Evolutionary conservation across 2,329 filamentous ascomycete species (phyloP).

Genomic region (Ophiostoma piceae): DNA sequence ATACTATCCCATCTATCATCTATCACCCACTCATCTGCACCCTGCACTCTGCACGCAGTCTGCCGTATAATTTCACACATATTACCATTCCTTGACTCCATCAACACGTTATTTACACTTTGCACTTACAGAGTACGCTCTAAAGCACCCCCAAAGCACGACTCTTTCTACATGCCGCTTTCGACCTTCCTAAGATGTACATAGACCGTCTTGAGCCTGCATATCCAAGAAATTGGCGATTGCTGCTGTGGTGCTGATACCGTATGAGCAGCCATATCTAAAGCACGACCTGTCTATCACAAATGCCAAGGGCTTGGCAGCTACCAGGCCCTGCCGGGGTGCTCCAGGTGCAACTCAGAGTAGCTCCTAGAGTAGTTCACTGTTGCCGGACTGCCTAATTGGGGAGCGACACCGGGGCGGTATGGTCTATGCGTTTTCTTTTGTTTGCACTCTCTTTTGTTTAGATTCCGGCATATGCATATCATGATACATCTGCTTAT

Average conservation of each 20-base stretch:
- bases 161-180: constrained; percentile 5
- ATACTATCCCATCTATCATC: no score
- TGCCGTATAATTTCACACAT: no score
- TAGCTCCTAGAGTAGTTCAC: neutral
- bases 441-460: neutral
- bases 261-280: constrained; percentile 8
- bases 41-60: no score
- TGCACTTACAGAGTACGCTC: neutral
- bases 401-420: neutral
- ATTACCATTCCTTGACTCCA: no score
- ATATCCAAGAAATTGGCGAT: constrained; percentile 11
- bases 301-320: constrained; percentile 7
- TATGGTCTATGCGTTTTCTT: neutral
- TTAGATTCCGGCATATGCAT: neutral
- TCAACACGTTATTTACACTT: neutral
- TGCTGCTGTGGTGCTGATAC: neutral
- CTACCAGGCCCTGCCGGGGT: neutral
- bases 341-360: neutral
- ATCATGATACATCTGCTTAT: neutral
- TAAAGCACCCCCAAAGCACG: neutral
- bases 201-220: constrained; percentile 5
- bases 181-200: constrained; percentile 9
- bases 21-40: no score
- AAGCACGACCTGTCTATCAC: constrained; percentile 8
- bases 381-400: constrained; percentile 6